These are phyloP conservation scores for Aureobasidium sp. DNA, from an alignment of 2,329 filamentous ascomycete species.

Conservation along the genomic window DNA sequence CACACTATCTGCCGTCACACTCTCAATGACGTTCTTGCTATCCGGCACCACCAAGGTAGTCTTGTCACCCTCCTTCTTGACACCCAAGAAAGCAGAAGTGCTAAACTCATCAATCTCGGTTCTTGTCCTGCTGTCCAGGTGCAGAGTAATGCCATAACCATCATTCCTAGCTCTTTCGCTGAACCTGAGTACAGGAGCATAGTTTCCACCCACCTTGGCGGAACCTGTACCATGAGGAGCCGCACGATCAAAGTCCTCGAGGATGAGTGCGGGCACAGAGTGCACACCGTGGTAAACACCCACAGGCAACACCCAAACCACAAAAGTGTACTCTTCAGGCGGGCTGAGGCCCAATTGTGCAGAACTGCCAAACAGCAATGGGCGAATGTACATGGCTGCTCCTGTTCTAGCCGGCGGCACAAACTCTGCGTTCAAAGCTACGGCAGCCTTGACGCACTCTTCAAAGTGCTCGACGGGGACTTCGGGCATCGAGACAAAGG, in stretches of 20 bases:
- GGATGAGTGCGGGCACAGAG: slow-evolving; percentile 77
- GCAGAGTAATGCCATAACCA: slow-evolving; percentile 89
- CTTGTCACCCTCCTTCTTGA: slow-evolving; percentile 49
- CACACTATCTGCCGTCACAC: slow-evolving; percentile 72
- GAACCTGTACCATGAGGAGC: slow-evolving; percentile 85
- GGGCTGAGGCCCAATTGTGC: slow-evolving; percentile 81
- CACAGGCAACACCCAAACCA: slow-evolving; percentile 82
- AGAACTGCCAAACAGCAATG: slow-evolving; percentile 76
- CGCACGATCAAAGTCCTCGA: slow-evolving; percentile 88
- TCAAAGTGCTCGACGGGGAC: slow-evolving; percentile 72
- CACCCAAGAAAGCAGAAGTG: slow-evolving; percentile 86
- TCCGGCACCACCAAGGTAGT: slow-evolving; percentile 74
- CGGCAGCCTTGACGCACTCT: slow-evolving; percentile 67
- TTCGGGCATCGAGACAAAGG: slow-evolving; percentile 72
- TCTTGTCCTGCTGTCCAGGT: slow-evolving; percentile 77
- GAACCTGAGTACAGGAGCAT: slow-evolving; percentile 82
- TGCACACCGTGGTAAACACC: slow-evolving; percentile 89
- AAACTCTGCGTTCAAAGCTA: slow-evolving; percentile 79
- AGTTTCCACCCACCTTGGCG: slow-evolving; percentile 95
- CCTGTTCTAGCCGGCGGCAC: slow-evolving; percentile 85
- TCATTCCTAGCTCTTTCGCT: slow-evolving; percentile 71
- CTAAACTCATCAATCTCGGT: slow-evolving; percentile 92
- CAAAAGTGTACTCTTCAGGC: slow-evolving; percentile 86
- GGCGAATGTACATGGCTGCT: slow-evolving; percentile 86
- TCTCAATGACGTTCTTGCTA: slow-evolving; percentile 79